phyloP scores from a whole-genome alignment of 1,284 basidiomycete genomes.

The Kalmanozyma brasiliensis region DNA sequence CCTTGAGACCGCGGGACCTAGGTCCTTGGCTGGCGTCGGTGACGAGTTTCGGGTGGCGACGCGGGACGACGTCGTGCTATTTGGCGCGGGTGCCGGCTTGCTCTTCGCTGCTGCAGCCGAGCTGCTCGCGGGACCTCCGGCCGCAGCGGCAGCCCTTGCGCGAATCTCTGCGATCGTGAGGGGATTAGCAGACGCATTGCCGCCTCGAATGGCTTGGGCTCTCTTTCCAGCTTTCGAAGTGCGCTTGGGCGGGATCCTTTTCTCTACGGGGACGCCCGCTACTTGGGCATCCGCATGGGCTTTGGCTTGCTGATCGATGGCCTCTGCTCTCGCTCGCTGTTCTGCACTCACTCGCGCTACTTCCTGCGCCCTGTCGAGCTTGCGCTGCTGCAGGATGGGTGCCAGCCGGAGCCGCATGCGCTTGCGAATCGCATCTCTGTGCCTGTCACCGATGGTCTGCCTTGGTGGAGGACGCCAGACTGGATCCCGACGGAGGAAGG shows the following conservation, averaged over 20 bases:
- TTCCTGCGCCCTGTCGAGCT: constrained; percentile 5
- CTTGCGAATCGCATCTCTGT: constrained; percentile 4
- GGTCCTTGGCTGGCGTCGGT: too few relatives aligned
- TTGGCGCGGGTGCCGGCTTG: not conserved
- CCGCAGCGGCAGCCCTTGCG: constrained; percentile 23
- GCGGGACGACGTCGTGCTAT: too few relatives aligned
- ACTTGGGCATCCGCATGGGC: not conserved
- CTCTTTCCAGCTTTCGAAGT: constrained; percentile 30
- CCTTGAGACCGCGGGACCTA: too few relatives aligned
- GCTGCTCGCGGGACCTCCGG: not conserved
- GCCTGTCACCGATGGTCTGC: constrained; percentile 17
- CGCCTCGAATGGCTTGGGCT: constrained; percentile 35
- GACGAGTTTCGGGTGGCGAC: too few relatives aligned
- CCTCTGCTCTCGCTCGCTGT: not conserved
- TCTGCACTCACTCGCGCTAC: constrained; percentile 1
- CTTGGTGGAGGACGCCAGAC: constrained; percentile 16
- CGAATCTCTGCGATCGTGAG: constrained; percentile 40
- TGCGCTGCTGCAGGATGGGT: constrained; percentile 11
- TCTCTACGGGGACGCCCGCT: constrained; percentile 8
- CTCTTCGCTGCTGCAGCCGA: not conserved
- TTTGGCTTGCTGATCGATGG: constrained; percentile 4
- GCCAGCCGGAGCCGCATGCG: constrained; percentile 27
- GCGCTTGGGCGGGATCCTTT: constrained; percentile 18
- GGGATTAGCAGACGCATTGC: constrained; percentile 17
- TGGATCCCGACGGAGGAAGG: not conserved